phyloP scores from a whole-genome alignment of 1,284 basidiomycete species.

The Ganoderma multipileum region DNA sequence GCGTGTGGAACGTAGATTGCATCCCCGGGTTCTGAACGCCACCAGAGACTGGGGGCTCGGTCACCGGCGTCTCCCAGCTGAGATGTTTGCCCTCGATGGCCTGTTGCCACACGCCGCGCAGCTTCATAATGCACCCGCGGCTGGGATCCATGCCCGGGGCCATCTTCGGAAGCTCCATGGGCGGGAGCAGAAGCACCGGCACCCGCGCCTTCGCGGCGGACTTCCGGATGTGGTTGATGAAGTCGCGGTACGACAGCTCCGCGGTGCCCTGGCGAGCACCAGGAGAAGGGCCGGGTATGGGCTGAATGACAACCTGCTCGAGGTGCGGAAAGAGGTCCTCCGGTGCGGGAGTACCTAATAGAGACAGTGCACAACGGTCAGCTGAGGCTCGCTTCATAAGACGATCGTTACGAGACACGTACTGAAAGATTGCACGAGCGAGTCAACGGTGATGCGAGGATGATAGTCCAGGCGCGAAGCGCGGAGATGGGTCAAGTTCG shows the following conservation, averaged over 20 bases:
- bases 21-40: too few species aligned
- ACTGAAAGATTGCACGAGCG: slow-evolving; percentile 25
- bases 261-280: slow-evolving; percentile 5
- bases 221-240: slow-evolving; percentile 16
- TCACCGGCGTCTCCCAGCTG: neutral
- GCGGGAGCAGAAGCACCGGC: slow-evolving; percentile 23
- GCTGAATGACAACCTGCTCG: slow-evolving; percentile 24
- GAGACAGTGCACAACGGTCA: neutral
- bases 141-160: slow-evolving; percentile 18
- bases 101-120: slow-evolving; percentile 10
- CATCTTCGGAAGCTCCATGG: slow-evolving; percentile 17
- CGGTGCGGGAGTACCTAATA: slow-evolving; percentile 6
- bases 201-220: slow-evolving; percentile 21
- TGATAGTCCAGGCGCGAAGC: slow-evolving; percentile 25
- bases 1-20: neutral
- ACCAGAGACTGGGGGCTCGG: neutral
- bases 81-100: slow-evolving; percentile 5
- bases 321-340: slow-evolving; percentile 22
- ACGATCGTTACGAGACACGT: neutral
- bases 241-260: slow-evolving; percentile 24
- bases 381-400: too few species aligned
- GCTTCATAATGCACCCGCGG: slow-evolving; percentile 19
- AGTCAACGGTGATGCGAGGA: slow-evolving; percentile 24
- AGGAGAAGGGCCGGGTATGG: slow-evolving; percentile 17
- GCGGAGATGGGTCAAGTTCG: slow-evolving; percentile 27